Conservation (phyloP, 352 stramenopile genomes). For the Globisporangium canariense region DNA sequence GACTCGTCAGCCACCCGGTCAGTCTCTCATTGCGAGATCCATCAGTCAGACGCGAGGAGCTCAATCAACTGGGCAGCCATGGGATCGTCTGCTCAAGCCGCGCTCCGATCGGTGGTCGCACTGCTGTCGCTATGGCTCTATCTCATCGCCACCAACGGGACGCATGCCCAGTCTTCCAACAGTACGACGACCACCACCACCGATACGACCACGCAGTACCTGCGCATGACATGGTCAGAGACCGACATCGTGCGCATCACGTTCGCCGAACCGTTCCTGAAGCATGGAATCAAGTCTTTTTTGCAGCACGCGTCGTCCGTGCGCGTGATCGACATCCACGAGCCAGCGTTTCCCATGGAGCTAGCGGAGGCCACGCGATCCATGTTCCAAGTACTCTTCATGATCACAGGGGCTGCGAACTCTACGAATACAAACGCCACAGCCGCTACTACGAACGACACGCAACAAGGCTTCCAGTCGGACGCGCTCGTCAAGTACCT, state of each 20-base stretch:
- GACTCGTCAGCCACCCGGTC: no score
- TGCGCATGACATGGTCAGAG: conserved; percentile 24
- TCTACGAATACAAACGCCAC: not conserved
- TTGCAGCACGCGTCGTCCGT: conserved; percentile 21
- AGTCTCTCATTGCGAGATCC: no score
- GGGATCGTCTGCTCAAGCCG: not conserved
- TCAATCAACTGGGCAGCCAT: not conserved
- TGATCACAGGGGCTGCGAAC: conserved; percentile 1
- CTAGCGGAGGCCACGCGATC: conserved; percentile 17
- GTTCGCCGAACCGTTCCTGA: conserved; percentile 23
- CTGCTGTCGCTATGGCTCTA: conserved; percentile 1
- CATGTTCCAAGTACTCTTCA: conserved; percentile 29
- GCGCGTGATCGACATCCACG: conserved; percentile 24
- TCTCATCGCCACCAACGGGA: not conserved
- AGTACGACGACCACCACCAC: not conserved
- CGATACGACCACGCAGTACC: conserved; percentile 2
- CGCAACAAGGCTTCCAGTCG: not conserved
- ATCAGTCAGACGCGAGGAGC: no score
- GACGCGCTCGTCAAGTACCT: not conserved
- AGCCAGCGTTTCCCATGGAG: conserved; percentile 11
- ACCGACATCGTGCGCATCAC: conserved; percentile 30
- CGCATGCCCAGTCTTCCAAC: not conserved
- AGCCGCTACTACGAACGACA: not conserved
- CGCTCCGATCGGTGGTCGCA: not conserved
- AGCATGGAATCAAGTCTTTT: conserved; percentile 22